Evolutionary conservation across 2,329 filamentous ascomycete species (phyloP).

Genomic region (Colletotrichum orchidophilum): DNA sequence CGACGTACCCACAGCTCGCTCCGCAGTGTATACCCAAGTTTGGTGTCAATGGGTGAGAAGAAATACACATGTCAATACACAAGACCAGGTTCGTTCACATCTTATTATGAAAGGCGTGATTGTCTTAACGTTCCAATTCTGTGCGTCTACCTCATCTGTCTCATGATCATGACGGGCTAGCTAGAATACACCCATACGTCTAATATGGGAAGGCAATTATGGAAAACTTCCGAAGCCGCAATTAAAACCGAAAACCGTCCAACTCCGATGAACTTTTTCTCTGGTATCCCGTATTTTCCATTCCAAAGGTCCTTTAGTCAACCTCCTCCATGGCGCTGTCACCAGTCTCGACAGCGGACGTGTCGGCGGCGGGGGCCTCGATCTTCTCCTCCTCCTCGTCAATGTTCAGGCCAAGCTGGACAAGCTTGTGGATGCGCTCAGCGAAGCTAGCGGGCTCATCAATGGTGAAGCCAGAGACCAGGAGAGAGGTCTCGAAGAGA

Average conservation of each 20-base stretch:
- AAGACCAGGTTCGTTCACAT: not conserved
- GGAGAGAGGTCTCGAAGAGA: conserved; percentile 97
- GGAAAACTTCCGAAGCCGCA: conserved; percentile 35
- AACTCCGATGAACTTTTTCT: conserved; percentile 50
- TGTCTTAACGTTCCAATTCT: conserved; percentile 38
- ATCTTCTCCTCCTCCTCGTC: conserved; percentile 89
- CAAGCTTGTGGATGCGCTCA: conserved; percentile 99
- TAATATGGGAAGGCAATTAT: conserved; percentile 45
- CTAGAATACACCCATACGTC: conserved; percentile 50
- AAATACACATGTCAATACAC: no score
- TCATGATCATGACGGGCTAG: conserved; percentile 52
- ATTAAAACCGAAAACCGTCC: conserved; percentile 45
- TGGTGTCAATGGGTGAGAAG: no score
- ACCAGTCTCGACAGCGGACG: conserved; percentile 67
- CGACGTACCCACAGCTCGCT: no score
- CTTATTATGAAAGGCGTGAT: not conserved
- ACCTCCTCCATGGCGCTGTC: conserved; percentile 99
- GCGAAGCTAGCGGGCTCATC: conserved; percentile 98
- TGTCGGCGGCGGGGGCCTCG: conserved; percentile 67
- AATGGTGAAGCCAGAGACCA: conserved; percentile 99
- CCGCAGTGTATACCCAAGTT: no score
- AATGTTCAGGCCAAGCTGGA: conserved; percentile 96
- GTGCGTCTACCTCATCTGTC: conserved; percentile 50
- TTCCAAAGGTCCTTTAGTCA: conserved; percentile 71
- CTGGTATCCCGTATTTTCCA: conserved; percentile 46